These are phyloP conservation scores for Lactifluus subvellereus DNA, from an alignment of 768 basidiomycete species.

Conservation along the genomic window DNA sequence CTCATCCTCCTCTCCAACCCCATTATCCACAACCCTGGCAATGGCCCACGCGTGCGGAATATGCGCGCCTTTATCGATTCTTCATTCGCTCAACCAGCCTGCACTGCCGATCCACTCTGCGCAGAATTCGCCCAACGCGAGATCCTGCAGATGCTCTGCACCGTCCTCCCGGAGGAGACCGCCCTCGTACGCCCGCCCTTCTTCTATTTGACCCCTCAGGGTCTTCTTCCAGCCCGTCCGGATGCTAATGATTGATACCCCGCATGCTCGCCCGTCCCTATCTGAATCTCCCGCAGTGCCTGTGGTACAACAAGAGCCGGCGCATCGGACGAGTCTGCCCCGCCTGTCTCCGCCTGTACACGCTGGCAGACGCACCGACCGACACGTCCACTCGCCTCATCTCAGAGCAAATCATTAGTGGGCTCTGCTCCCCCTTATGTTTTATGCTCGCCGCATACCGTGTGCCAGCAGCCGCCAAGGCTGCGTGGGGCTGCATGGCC, in stretches of 20 bases:
- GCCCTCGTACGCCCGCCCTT: conserved; percentile 49
- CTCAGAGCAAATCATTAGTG: conserved; percentile 67
- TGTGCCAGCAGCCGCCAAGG: conserved; percentile 56
- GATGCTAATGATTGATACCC: background rate
- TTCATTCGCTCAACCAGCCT: conserved; percentile 63
- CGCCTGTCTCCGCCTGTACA: conserved; percentile 67
- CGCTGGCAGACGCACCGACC: conserved; percentile 57
- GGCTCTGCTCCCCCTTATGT: conserved; percentile 72
- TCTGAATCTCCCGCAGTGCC: conserved; percentile 35
- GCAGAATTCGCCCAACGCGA: conserved; percentile 75
- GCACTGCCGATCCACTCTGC: conserved; percentile 59
- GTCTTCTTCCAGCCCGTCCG: too few species aligned
- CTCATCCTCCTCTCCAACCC: conserved; percentile 34
- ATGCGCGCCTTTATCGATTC: conserved; percentile 57
- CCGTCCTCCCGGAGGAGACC: conserved; percentile 63
- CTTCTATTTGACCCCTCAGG: background rate
- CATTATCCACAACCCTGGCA: conserved; percentile 72
- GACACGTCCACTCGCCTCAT: conserved; percentile 43
- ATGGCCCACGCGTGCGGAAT: conserved; percentile 69
- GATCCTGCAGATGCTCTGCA: conserved; percentile 64
- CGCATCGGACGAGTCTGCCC: conserved; percentile 67
- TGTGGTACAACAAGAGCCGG: conserved; percentile 87
- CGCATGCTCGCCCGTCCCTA: conserved; percentile 26
- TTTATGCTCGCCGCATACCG: conserved; percentile 67
- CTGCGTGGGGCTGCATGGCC: conserved; percentile 61